Evolutionary conservation across 805 yeast species (phyloP), one percentile per base, ranked within the genome.

Genomic region (Kodamaea fukazawae): DNA sequence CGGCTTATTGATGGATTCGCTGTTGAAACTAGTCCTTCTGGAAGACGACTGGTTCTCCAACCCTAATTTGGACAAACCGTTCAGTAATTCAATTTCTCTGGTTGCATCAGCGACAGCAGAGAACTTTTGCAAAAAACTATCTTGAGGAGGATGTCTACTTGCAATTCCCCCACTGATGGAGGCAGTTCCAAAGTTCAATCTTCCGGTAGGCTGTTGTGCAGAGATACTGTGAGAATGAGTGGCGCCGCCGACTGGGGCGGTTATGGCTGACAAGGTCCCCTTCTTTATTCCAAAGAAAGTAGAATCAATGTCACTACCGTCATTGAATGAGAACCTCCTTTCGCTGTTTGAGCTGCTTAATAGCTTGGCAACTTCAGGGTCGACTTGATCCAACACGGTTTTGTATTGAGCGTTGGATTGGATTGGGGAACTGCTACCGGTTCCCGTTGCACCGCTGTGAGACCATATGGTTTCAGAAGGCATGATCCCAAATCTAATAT

Each of bases 31-130:
- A 1, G 82, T 68, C 61, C 83, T 71, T 61, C 83, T 70, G 59
- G 83, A 70, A 4, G 62, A 47, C 41, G 54, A 44, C 46, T 58
- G 13, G 46, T 51, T 49, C 10, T 64, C 69, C 15, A 65, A 48
- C n/a, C 60, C 45, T 34, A 66, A 50, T 25, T 51, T 55, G n/a
- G 43, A 70, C 39, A 76, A 52, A 9, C 71, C 73, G 38, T 66
- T 65, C 14, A 73, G 53, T 10, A 72, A 49, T 49, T 81, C 86
- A 32, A 80, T 67, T 48, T 81, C 88, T 50, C 83, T 67, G 0
- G 88, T 81, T 34, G 83, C 82, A 41, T 81, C 86, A 5, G 84
- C 82, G 12, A 81, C 82, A 2, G 78, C 65, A 5, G 82, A 67
- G 51, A 81, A 81, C 58, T 79, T 80, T 46, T 78, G 81, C 45